A percentile compares a stretch with the other conserved stretches of the same genome.
Conservation (phyloP, 805 yeast genomes). For the Wickerhamomyces tratensis region DNA sequence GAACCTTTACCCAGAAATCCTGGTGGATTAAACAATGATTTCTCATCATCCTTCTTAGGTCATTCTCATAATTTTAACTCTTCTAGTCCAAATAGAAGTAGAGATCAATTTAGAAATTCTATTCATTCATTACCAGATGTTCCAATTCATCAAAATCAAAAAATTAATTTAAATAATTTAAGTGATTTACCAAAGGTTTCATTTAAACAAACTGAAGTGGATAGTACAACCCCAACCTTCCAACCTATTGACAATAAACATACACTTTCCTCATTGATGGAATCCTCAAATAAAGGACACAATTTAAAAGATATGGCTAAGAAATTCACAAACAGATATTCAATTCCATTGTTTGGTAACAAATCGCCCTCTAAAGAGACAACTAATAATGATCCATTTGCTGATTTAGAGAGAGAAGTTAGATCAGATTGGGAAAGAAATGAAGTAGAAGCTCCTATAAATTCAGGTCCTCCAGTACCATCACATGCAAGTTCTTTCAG, state of each 20-base stretch:
- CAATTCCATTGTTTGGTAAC: slow-evolving; percentile 5
- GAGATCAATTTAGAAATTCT: slow-evolving; percentile 1
- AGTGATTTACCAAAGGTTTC: not conserved
- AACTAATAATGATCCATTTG: slow-evolving; percentile 16
- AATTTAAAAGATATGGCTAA: slow-evolving; percentile 9
- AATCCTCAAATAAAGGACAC: not conserved
- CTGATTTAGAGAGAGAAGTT: slow-evolving; percentile 23
- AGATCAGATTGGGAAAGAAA: slow-evolving; percentile 20
- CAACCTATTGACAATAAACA: not conserved
- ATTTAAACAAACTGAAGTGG: no score
- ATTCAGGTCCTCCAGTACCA: not conserved
- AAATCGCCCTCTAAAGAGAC: slow-evolving; percentile 1
- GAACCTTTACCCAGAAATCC: slow-evolving; percentile 13
- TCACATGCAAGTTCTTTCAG: not conserved
- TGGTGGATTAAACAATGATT: not conserved
- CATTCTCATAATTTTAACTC: not conserved
- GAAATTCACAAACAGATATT: slow-evolving; percentile 8
- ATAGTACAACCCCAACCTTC: no score
- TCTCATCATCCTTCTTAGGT: not conserved
- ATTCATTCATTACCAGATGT: slow-evolving; percentile 15
- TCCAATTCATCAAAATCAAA: slow-evolving; percentile 3
- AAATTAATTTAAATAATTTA: no score
- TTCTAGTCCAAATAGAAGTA: not conserved
- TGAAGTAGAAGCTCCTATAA: slow-evolving; percentile 1
- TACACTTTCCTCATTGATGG: not conserved